Percentiles rank a stretch among this genome's conserved stretches.
phyloP scores from a whole-genome alignment of 345 rosid genomes.

The Litchi chinensis region DNA sequence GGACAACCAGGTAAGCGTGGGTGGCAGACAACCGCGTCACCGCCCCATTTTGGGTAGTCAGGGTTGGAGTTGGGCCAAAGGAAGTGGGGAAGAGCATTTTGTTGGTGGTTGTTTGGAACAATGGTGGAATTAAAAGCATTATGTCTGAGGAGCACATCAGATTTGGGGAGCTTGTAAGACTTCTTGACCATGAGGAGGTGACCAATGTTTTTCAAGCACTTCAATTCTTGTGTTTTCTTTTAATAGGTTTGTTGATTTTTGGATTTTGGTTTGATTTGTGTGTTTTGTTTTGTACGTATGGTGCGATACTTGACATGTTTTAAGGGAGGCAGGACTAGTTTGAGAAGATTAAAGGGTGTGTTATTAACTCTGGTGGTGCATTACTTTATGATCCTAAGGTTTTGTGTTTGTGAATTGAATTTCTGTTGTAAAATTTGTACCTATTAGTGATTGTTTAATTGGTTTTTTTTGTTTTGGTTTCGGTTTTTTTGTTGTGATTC shows the following conservation, averaged over 20 bases:
- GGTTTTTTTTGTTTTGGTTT: not conserved
- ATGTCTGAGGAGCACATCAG: too few species aligned
- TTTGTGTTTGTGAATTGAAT: not conserved
- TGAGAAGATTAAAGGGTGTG: constrained; percentile 66
- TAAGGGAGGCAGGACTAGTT: constrained; percentile 44
- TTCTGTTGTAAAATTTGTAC: not conserved
- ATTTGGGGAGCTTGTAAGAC: too few species aligned
- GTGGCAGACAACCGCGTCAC: too few species aligned
- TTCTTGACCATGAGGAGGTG: too few species aligned
- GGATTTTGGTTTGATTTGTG: not conserved
- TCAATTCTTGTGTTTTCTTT: not conserved
- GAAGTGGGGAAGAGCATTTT: too few species aligned
- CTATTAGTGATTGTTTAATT: not conserved
- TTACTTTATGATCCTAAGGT: constrained; percentile 76
- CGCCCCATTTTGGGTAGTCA: too few species aligned
- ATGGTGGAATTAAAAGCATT: too few species aligned
- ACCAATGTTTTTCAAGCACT: not conserved
- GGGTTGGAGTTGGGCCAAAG: too few species aligned
- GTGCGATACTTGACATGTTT: constrained; percentile 53
- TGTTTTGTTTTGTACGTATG: constrained; percentile 51
- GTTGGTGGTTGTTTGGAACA: too few species aligned
- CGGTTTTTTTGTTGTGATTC: not conserved
- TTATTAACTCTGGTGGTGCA: constrained; percentile 81
- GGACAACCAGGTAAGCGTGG: too few species aligned
- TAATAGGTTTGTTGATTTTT: not conserved